Conservation (phyloP, 495 filamentous ascomycete species). For the Xylaria telfairii region DNA sequence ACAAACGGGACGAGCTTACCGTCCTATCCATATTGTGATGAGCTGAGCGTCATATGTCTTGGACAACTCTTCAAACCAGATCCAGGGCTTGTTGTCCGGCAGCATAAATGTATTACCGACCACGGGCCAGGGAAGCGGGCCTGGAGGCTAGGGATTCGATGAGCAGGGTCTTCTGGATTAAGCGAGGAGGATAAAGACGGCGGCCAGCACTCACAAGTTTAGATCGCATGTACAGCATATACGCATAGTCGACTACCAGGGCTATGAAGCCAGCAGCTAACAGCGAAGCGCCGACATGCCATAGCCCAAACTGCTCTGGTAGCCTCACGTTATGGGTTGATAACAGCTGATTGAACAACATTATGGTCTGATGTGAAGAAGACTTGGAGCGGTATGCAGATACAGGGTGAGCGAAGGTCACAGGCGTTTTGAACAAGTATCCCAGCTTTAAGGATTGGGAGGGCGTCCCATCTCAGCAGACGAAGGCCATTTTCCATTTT, state of each 20-base stretch:
- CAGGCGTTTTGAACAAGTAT: not conserved
- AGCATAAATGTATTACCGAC: constrained; percentile 64
- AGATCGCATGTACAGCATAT: constrained; percentile 55
- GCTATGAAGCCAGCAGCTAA: constrained; percentile 39
- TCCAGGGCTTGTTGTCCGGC: constrained; percentile 67
- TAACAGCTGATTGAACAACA: constrained; percentile 35
- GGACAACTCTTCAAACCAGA: constrained; percentile 66
- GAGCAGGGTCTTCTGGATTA: not conserved
- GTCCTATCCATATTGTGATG: constrained; percentile 69
- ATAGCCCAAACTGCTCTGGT: constrained; percentile 26
- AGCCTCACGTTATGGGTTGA: not conserved
- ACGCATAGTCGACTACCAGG: constrained; percentile 53
- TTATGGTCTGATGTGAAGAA: constrained; percentile 8
- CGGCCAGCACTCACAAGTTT: constrained; percentile 42
- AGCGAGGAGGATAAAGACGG: not conserved
- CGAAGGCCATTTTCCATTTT: not conserved
- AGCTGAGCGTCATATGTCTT: constrained; percentile 59
- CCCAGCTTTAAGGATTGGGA: not conserved
- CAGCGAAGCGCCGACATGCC: constrained; percentile 30
- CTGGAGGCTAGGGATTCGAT: constrained; percentile 56
- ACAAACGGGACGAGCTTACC: constrained; percentile 35
- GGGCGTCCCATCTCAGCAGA: not conserved
- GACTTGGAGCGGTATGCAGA: not conserved
- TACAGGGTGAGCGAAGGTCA: not conserved
- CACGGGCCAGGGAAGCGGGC: constrained; percentile 56